phyloP scores from a whole-genome alignment of 169 alveolate species.

The Plasmodium inui region DNA sequence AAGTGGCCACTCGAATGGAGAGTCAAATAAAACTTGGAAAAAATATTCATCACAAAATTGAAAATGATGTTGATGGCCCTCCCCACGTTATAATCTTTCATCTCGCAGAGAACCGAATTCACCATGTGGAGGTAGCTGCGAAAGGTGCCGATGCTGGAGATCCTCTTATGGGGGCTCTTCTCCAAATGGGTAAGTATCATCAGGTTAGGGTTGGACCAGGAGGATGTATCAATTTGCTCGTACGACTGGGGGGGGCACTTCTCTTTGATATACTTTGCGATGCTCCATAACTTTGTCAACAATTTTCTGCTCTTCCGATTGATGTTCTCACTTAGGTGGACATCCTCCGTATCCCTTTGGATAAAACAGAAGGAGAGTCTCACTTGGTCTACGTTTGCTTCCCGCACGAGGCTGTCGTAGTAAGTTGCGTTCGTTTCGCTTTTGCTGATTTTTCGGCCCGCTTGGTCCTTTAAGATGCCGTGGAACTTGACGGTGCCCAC shows the following conservation, averaged over 20 bases:
- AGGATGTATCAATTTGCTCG: background rate
- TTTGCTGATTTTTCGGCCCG: slow-evolving; percentile 52
- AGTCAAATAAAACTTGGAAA: slow-evolving; percentile 46
- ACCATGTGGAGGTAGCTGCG: background rate
- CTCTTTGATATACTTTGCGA: slow-evolving; percentile 16
- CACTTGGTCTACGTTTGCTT: slow-evolving; percentile 5
- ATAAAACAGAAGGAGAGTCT: slow-evolving; percentile 28
- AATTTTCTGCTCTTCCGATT: slow-evolving; percentile 33
- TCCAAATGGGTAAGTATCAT: slow-evolving; percentile 10
- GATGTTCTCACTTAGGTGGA: background rate
- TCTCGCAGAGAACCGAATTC: background rate
- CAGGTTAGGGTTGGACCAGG: background rate
- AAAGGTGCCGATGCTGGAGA: slow-evolving; percentile 13
- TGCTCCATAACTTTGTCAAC: slow-evolving; percentile 34
- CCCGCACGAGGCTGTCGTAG: slow-evolving; percentile 10
- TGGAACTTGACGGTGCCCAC: slow-evolving; percentile 19
- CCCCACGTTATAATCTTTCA: slow-evolving; percentile 2
- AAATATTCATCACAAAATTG: slow-evolving; percentile 6
- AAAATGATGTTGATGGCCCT: slow-evolving; percentile 7
- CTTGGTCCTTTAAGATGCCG: slow-evolving; percentile 28
- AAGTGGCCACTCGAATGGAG: background rate
- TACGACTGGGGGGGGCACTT: slow-evolving; percentile 16
- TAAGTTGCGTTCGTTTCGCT: slow-evolving; percentile 26
- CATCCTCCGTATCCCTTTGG: slow-evolving; percentile 35
- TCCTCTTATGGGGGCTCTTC: background rate